A percentile compares a stretch with the other conserved stretches of the same genome.
phyloP scores from a whole-genome alignment of 2,329 filamentous ascomycete genomes.

The Coniochaeta sp. region DNA sequence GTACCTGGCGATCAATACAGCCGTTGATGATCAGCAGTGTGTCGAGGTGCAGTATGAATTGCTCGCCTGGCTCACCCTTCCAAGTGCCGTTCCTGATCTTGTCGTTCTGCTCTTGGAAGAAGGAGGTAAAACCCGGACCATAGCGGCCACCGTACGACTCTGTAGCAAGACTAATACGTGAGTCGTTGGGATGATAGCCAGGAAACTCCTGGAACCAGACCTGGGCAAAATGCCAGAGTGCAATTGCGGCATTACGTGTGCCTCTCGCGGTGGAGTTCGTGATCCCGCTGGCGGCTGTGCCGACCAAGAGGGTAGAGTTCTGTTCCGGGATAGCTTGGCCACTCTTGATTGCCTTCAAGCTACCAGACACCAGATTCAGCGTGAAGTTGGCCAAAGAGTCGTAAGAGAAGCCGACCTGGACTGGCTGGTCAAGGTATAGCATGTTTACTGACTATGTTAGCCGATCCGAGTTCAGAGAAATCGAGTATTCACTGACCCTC shows the following conservation, averaged over 20 bases:
- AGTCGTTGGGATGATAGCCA: slow-evolving; percentile 38
- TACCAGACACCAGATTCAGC: slow-evolving; percentile 12
- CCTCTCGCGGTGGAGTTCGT: not conserved
- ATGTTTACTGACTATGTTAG: slow-evolving; percentile 37
- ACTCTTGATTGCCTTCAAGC: slow-evolving; percentile 21
- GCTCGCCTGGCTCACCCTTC: slow-evolving; percentile 21
- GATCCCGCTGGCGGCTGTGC: slow-evolving; percentile 3
- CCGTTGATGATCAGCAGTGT: slow-evolving; percentile 50
- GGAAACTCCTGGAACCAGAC: slow-evolving; percentile 30
- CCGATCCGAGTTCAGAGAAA: slow-evolving; percentile 18
- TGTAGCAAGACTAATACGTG: slow-evolving; percentile 41
- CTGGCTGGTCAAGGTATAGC: slow-evolving; percentile 56
- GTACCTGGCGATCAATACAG: slow-evolving; percentile 38
- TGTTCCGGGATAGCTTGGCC: slow-evolving; percentile 12
- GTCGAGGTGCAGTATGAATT: slow-evolving; percentile 34
- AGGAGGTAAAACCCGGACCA: slow-evolving; percentile 46
- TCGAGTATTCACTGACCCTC: slow-evolving; percentile 15
- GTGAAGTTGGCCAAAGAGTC: slow-evolving; percentile 14
- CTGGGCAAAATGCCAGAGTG: slow-evolving; percentile 9
- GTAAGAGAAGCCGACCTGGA: slow-evolving; percentile 20
- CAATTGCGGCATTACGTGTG: slow-evolving; percentile 5
- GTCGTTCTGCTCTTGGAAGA: slow-evolving; percentile 48
- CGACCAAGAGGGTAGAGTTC: slow-evolving; percentile 2
- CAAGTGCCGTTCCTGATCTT: slow-evolving; percentile 34
- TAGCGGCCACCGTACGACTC: slow-evolving; percentile 51